A percentile compares a stretch with the other conserved stretches of the same genome.
Evolutionary conservation across 306 rosid genomes (phyloP).

Genomic region (Gillenia trifoliata): DNA sequence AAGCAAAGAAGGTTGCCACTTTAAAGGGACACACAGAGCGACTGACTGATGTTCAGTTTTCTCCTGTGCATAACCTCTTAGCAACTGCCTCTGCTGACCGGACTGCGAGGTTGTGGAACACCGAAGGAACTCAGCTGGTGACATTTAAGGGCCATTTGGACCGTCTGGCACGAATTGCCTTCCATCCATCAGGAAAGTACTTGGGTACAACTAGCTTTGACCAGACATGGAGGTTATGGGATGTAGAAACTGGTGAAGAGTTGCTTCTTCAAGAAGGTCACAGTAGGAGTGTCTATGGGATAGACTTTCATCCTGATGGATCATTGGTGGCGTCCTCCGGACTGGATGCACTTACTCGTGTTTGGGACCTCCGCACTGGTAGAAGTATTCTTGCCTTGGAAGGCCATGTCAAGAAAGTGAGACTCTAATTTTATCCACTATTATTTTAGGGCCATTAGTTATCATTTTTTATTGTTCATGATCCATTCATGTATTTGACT

Average conservation of each 20-base stretch:
- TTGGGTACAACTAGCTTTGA: constrained; percentile 94
- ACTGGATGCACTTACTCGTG: constrained; percentile 80
- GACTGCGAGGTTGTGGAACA: constrained; percentile 83
- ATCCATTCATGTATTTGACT: neutral
- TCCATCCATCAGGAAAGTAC: constrained; percentile 96
- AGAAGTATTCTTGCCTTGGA: constrained; percentile 88
- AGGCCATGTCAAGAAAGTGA: constrained; percentile 94
- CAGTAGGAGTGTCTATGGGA: constrained; percentile 77
- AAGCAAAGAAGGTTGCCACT: constrained; percentile 49
- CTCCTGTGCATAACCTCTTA: constrained; percentile 62
- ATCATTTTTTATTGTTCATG: neutral
- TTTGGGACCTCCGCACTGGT: constrained; percentile 96
- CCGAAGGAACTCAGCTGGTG: constrained; percentile 62
- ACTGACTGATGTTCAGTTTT: constrained; percentile 75
- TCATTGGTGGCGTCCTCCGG: constrained; percentile 92
- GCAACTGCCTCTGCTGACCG: constrained; percentile 96
- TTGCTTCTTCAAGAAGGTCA: constrained; percentile 98
- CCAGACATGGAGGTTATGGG: constrained; percentile 99
- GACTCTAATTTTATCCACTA: constrained; percentile 10
- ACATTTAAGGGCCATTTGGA: constrained; percentile 91
- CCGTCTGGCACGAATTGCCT: constrained; percentile 88
- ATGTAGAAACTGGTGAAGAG: constrained; percentile 77
- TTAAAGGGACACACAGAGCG: constrained; percentile 88
- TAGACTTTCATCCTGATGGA: constrained; percentile 85
- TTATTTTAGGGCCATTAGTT: neutral